Evolutionary conservation across 805 yeast genomes (phyloP).

Genomic region (Millerago galiae): DNA sequence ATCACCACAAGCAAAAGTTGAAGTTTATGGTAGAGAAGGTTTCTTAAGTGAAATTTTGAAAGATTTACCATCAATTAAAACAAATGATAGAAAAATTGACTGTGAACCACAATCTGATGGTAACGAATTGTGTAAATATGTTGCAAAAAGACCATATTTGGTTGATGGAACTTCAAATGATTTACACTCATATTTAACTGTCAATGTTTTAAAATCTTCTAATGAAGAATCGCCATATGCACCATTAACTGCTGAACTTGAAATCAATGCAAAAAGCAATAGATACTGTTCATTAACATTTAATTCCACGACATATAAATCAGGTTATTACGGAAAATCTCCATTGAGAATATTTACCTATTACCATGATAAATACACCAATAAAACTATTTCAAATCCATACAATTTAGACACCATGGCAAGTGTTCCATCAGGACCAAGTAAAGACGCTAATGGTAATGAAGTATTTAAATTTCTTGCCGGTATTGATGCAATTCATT

Average conservation of each 20-base stretch:
- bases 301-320: slow-evolving; percentile 38
- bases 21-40: slow-evolving; percentile 46
- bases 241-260: slow-evolving; percentile 58
- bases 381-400: slow-evolving; percentile 1
- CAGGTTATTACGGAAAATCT: slow-evolving; percentile 32
- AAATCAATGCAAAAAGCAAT: slow-evolving; percentile 51
- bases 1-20: slow-evolving; percentile 29
- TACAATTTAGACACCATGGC: not conserved
- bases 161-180: slow-evolving; percentile 31
- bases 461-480: slow-evolving; percentile 44
- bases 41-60: slow-evolving; percentile 39
- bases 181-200: slow-evolving; percentile 38
- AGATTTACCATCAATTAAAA: slow-evolving; percentile 62
- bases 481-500: slow-evolving; percentile 59
- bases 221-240: slow-evolving; percentile 48
- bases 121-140: slow-evolving; percentile 46
- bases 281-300: slow-evolving; percentile 61
- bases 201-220: slow-evolving; percentile 47
- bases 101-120: slow-evolving; percentile 40
- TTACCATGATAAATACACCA: slow-evolving; percentile 29
- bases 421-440: slow-evolving; percentile 19
- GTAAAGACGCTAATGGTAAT: slow-evolving; percentile 32
- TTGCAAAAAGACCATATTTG: slow-evolving; percentile 42
- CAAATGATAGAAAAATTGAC: slow-evolving; percentile 19
- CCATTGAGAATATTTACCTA: slow-evolving; percentile 63